Base-by-base conservation (phyloP, 306 rosid species). In the Biancaea sappan region DNA sequence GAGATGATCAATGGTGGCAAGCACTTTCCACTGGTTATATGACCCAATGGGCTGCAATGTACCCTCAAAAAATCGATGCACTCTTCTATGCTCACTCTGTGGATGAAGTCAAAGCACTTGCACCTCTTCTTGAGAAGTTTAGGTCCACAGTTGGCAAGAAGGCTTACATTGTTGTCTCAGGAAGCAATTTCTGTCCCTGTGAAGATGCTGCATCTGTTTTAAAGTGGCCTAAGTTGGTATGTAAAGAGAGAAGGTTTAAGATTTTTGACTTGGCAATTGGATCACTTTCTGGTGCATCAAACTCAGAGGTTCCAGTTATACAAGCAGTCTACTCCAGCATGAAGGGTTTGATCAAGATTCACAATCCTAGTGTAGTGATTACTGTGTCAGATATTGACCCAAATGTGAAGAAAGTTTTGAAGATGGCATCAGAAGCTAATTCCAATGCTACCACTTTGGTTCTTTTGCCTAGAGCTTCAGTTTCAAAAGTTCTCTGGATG, bases 1-100 rank as follows among this genome's bases (percentile, higher is more conserved):
- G 99, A 24, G 99, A 94, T 66, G 96, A 94, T 63, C 99, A 94
- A 62, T 94, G 99, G 99, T 94, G 99, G 97, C 88, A 86, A 77
- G 98, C 99, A 31, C 86, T 94, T 25, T 88, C 99, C 3, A 80
- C 93, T 0, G 99, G 99, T 15, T 94, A 94, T 70, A 47, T 90
- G 41, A 92, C 99, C 5, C 97, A 90, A 22, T 94, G 99, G 99
- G 99, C 97, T 26, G 89, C 96, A 68, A 94, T 94, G 97, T 0
- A 87, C 80, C 97, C 98, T 58, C 99, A 94, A 73, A 94, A 92
- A 43, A 67, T 94, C 21, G 99, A 94, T 59, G 97, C 93, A 32
- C 91, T 94, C 48, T 94, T 94, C 47, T 94, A 92, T 69, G 99
- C 97, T 40, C 98, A 94, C 78, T 80, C 96, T 37, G 52, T 86